These are phyloP conservation scores for Daldinia eschscholtzii DNA, from an alignment of 2,329 filamentous ascomycete genomes.

Conservation along the genomic window DNA sequence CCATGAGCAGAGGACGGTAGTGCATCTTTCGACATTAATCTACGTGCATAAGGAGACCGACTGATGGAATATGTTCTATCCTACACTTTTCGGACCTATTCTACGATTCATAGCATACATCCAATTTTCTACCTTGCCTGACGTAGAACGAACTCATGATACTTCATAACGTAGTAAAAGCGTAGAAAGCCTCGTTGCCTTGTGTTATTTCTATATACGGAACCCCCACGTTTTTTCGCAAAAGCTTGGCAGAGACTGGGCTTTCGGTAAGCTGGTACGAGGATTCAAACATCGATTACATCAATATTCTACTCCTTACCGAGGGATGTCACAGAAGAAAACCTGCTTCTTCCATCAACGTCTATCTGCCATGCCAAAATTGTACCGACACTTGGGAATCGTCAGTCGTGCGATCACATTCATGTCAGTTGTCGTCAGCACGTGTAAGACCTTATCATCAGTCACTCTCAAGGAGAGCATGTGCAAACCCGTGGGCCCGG, in stretches of 20 bases:
- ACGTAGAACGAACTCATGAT: constrained; percentile 23
- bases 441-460: constrained; percentile 33
- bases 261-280: constrained; percentile 41
- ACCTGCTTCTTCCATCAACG: constrained; percentile 16
- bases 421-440: constrained; percentile 33
- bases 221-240: constrained; percentile 41
- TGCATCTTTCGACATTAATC: constrained; percentile 11
- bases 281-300: constrained; percentile 38
- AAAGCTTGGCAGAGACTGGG: constrained; percentile 38
- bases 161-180: not conserved
- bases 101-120: constrained; percentile 1
- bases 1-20: not conserved
- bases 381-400: constrained; percentile 31
- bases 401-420: constrained; percentile 8
- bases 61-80: not conserved
- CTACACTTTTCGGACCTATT: constrained; percentile 2
- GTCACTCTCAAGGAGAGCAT: constrained; percentile 23
- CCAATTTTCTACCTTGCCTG: constrained; percentile 11
- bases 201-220: constrained; percentile 10
- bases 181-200: constrained; percentile 19
- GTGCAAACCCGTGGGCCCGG: constrained; percentile 25
- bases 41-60: constrained; percentile 14
- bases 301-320: constrained; percentile 39
- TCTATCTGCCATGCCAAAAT: not conserved
- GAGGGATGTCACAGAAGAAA: constrained; percentile 29